phyloP scores from a whole-genome alignment of 495 filamentous ascomycete species.

The Aspergillus leporis region DNA sequence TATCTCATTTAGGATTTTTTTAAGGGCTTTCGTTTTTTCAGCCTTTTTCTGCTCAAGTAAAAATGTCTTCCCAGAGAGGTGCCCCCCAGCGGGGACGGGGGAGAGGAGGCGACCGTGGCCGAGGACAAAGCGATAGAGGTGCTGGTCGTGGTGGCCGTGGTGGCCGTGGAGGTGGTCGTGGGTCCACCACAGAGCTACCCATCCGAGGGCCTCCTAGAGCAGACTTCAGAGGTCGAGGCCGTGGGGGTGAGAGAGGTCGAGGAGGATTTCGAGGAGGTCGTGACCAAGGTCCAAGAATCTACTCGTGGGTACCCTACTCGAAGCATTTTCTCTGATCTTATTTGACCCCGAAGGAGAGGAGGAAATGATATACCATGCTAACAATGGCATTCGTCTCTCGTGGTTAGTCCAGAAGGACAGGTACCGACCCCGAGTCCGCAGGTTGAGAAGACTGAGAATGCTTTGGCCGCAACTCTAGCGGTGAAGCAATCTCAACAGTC shows the following conservation, averaged over 20 bases:
- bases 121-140: slow-evolving; percentile 17
- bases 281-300: slow-evolving; percentile 29
- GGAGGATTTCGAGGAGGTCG: slow-evolving; percentile 22
- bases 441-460: slow-evolving; percentile 35
- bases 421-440: slow-evolving; percentile 22
- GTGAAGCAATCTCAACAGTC: slow-evolving; percentile 20
- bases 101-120: slow-evolving; percentile 23
- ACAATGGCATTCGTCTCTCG: background rate
- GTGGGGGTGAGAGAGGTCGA: slow-evolving; percentile 15
- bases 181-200: slow-evolving; percentile 10
- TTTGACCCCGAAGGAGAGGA: background rate
- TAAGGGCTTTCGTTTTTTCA: background rate
- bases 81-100: slow-evolving; percentile 16
- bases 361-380: background rate
- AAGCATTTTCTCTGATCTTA: background rate
- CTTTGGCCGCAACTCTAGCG: slow-evolving; percentile 25
- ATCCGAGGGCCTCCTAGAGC: slow-evolving; percentile 5
- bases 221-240: slow-evolving; percentile 3
- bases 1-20: background rate
- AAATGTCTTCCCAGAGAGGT: slow-evolving; percentile 16
- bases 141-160: background rate
- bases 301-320: slow-evolving; percentile 23
- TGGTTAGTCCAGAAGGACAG: slow-evolving; percentile 24
- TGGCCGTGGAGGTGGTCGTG: slow-evolving; percentile 12
- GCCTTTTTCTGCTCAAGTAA: background rate